Evolutionary conservation across 495 filamentous ascomycete species (phyloP), one percentile per base, ranked within the genome.

Genomic region (Chaetomium tenue): DNA sequence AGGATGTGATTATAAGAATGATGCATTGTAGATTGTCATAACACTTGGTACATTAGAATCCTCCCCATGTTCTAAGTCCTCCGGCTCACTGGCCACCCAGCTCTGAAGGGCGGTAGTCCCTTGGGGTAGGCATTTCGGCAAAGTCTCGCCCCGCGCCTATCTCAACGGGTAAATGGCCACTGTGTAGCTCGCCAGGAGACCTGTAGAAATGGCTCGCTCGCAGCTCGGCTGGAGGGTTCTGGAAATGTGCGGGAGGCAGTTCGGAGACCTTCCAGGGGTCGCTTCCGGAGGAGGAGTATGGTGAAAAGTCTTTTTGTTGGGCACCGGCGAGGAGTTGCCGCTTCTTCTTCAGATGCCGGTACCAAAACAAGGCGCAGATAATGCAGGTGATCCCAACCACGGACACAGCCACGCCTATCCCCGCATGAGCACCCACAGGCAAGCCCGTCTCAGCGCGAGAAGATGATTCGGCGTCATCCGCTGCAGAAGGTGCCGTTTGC

Each of bases 381-480:
- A 48, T 48, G 23, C 57, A 47, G 15, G 42, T 59, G 40, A 59
- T 0, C 1, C 22, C 57, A 2, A 59, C 15, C 13, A 48, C 22
- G 15, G 39, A 23, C 18, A 59, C 57, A n/a, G 42, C 57, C 15
- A 48, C 57, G 15, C 57, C 57, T 4, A 59, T 59, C 5, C 57
- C 42, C 26, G 42, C 57, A 13, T 47, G 40, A 6, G 42, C 57
- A 6, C 9, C 57, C 9, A 48, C 42, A 2, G 57, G 25, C 23
- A 52, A 26, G 57, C 22, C 40, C 13, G 25, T 4, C 20, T 5
- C 8, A 9, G 13, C 6, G 23, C 18, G 8, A 4, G 46, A 1
- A 26, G 48, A 26, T 0, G n/a, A 2, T 30, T 46, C 23, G 13
- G 40, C 15, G 22, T 44, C n/a, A 18, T 9, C 42, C 22, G 22